phyloP scores from a whole-genome alignment of 148 eudicot genomes.

The Drosera capensis region DNA sequence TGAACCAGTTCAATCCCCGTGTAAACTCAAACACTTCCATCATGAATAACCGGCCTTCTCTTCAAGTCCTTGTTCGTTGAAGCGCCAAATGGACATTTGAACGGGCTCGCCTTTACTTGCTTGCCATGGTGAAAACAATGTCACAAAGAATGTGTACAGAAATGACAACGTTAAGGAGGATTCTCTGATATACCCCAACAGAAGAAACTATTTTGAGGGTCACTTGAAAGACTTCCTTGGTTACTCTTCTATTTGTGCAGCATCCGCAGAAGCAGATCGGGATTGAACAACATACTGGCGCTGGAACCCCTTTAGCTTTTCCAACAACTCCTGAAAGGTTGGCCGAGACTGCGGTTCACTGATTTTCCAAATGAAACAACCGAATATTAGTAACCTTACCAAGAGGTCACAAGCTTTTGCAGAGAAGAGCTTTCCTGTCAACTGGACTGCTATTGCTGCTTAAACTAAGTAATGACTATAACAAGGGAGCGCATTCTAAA shows the following conservation, averaged over 20 bases:
- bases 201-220: not conserved
- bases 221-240: conserved; percentile 14
- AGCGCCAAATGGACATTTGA: too few species aligned
- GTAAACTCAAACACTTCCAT: too few species aligned
- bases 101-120: too few species aligned
- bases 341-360: conserved; percentile 80
- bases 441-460: too few species aligned
- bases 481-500: too few species aligned
- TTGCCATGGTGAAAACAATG: too few species aligned
- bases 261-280: conserved; percentile 34
- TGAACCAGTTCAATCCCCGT: too few species aligned
- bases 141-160: too few species aligned
- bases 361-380: conserved; percentile 6
- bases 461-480: too few species aligned
- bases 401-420: not conserved
- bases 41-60: too few species aligned
- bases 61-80: too few species aligned
- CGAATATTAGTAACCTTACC: not conserved
- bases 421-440: not conserved
- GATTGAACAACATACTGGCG: conserved; percentile 39
- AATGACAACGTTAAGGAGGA: conserved; percentile 52
- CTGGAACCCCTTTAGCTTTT: conserved; percentile 68
- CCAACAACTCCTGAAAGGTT: conserved; percentile 73
- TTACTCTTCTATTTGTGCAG: conserved; percentile 34
- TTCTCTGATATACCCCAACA: conserved; percentile 28